A percentile compares a stretch with the other conserved stretches of the same genome.
Evolutionary conservation across 2,329 filamentous ascomycete genomes (phyloP).

Genomic region (Leptosphaerulina australis): DNA sequence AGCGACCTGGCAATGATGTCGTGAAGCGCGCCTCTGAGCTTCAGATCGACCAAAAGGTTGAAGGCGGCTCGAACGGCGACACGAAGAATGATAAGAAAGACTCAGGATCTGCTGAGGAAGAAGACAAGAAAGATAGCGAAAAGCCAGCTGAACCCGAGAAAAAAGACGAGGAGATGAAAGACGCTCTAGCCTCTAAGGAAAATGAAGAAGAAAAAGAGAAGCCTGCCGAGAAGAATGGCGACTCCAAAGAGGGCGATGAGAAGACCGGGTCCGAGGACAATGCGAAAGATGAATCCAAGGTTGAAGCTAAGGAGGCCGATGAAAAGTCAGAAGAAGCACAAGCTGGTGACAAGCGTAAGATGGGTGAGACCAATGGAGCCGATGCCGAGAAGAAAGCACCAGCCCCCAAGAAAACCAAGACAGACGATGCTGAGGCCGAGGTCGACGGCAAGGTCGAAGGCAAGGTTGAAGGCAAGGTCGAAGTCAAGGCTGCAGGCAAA

Average conservation of each 20-base stretch:
- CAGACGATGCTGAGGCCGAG: conserved; percentile 28
- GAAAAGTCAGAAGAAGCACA: conserved; percentile 33
- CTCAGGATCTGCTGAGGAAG: conserved; percentile 41
- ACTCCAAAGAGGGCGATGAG: conserved; percentile 35
- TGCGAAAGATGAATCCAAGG: conserved; percentile 22
- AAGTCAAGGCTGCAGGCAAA: conserved; percentile 44
- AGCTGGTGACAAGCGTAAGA: conserved; percentile 46
- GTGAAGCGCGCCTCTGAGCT: conserved; percentile 68
- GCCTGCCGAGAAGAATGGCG: conserved; percentile 39
- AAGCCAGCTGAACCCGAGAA: conserved; percentile 40
- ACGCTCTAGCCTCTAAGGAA: conserved; percentile 30
- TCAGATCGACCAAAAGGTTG: conserved; percentile 57
- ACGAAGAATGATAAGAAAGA: conserved; percentile 37
- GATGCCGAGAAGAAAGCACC: conserved; percentile 35
- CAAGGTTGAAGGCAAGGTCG: conserved; percentile 31
- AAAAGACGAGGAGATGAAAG: conserved; percentile 48
- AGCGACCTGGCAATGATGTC: conserved; percentile 66
- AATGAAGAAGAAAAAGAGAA: conserved; percentile 39
- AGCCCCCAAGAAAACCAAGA: conserved; percentile 33
- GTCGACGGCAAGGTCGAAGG: conserved; percentile 38
- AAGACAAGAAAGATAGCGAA: conserved; percentile 32
- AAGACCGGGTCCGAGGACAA: conserved; percentile 29
- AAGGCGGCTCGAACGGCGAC: conserved; percentile 45
- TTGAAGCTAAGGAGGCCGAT: conserved; percentile 12
- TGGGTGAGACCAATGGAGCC: conserved; percentile 28